Conservation (phyloP, 129 eudicot species). For the Centrapalus pauciflorus region DNA sequence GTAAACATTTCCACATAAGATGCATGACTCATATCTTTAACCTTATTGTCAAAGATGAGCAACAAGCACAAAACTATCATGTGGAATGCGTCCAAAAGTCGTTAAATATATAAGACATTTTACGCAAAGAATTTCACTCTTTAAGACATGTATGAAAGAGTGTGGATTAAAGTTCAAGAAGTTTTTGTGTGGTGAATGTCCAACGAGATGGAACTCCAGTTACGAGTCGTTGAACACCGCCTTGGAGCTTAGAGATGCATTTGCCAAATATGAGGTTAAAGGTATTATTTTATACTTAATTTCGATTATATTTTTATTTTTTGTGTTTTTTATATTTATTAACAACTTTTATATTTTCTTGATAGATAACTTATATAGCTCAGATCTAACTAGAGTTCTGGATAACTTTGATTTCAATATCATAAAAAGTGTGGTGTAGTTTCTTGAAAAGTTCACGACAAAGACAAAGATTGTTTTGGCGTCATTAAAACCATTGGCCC, state of each 20-base stretch:
- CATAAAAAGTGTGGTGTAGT: background rate
- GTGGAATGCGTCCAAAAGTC: background rate
- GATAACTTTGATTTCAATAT: background rate
- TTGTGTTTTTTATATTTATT: too few species aligned
- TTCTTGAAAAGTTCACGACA: background rate
- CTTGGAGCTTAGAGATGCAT: background rate
- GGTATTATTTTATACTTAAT: too few species aligned
- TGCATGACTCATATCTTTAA: background rate
- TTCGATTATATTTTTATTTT: too few species aligned
- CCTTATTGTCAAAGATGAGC: background rate
- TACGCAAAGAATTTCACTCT: background rate
- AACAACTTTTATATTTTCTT: too few species aligned
- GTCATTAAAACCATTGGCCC: background rate
- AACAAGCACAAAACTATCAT: background rate
- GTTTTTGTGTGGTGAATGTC: background rate
- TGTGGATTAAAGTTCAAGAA: background rate
- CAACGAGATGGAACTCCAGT: too few species aligned
- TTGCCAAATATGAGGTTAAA: background rate
- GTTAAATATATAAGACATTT: too few species aligned
- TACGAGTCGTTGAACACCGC: background rate
- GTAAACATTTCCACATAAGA: background rate
- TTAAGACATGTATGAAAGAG: background rate
- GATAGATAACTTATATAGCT: background rate
- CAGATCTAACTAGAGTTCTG: background rate
- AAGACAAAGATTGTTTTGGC: background rate